Evolutionary conservation across 2,329 filamentous ascomycete genomes (phyloP).

Genomic region (Phoma sp.): DNA sequence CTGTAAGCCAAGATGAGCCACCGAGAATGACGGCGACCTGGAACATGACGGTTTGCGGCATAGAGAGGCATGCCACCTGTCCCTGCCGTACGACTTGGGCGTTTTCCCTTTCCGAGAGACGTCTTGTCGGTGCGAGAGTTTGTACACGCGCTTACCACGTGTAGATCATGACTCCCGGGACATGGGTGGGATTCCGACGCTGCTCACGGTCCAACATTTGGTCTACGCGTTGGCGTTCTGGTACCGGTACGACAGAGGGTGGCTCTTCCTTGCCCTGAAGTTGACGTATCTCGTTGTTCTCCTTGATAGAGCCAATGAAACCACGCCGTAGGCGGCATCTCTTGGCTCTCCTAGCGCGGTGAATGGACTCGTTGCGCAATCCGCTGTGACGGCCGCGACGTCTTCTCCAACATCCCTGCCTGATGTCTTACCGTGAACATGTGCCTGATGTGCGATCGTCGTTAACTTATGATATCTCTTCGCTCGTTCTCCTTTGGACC

Average conservation of each 20-base stretch:
- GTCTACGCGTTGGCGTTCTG: slow-evolving; percentile 9
- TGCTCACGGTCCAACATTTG: slow-evolving; percentile 10
- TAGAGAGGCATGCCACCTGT: slow-evolving; percentile 15
- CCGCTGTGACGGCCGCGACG: slow-evolving; percentile 30
- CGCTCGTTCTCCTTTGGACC: slow-evolving; percentile 23
- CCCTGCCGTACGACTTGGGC: slow-evolving; percentile 16
- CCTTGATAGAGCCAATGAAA: slow-evolving; percentile 37
- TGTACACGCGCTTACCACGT: slow-evolving; percentile 22
- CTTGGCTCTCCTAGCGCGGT: slow-evolving; percentile 11
- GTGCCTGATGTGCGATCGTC: slow-evolving; percentile 28
- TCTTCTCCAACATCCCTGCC: slow-evolving; percentile 31
- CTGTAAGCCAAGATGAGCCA: slow-evolving; percentile 8
- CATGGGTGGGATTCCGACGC: slow-evolving; percentile 17
- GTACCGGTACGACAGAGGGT: slow-evolving; percentile 12
- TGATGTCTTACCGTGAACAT: slow-evolving; percentile 28
- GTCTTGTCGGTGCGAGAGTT: slow-evolving; percentile 12
- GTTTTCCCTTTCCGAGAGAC: slow-evolving; percentile 18
- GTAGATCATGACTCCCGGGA: slow-evolving; percentile 13
- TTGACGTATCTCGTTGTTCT: slow-evolving; percentile 22
- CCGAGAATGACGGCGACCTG: slow-evolving; percentile 10
- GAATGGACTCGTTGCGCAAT: slow-evolving; percentile 33
- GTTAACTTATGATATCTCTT: slow-evolving; percentile 18
- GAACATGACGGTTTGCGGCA: slow-evolving; percentile 14
- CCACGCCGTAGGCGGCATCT: slow-evolving; percentile 25
- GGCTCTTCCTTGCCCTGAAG: slow-evolving; percentile 10